Evolutionary conservation across 163 green algal genomes (phyloP), one percentile per base, ranked within the genome.

Genomic region (Scenedesmus sp.): DNA sequence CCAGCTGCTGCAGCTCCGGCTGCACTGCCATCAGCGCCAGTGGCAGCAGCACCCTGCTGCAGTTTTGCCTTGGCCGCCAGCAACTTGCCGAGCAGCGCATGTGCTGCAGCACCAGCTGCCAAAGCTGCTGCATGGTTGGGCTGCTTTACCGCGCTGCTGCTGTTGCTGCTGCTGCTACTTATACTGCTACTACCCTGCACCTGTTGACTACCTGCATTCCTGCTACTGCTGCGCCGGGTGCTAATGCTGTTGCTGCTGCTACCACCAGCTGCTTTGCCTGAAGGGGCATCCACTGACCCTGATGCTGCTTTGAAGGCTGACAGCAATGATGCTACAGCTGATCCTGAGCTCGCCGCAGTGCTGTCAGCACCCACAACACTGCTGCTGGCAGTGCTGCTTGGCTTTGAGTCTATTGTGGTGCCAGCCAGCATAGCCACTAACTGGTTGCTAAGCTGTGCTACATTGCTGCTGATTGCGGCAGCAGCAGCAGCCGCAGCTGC

Each of bases 361-460:
- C 57, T 1, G 2, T 60, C 57, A 57, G 66, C 84, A 34, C 4
- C 60, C 54, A 55, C 59, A 55, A 10, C 57, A 60, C 60, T 12
- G 54, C 34, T 66, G 34, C 26, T 66, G 46, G 34, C 4, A 15
- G 2, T 15, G 15, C 85, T 64, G 34, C 16, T 64, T 46, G 23
- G 54, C 52, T 46, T 79, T 46, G 13, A 6, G 3, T 79, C 18
- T 79, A 6, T 23, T 52, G 70, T 23, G 70, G 70, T n/a, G 20
- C 66, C 16, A 9, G 73, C 23, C 23, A 91, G 60, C 87, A 91
- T 56, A 7, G 67, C 87, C 6, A 84, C 70, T 8, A 91, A 18
- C 7, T 77, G 73, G 57, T 26, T 86, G 87, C 87, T 91, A 8
- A 86, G 26, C n/a, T 86, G 87, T 52, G 54, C 87, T 9, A 91